Conservation (phyloP, 208 protist species). For the Tritrichomonas musculus region DNA sequence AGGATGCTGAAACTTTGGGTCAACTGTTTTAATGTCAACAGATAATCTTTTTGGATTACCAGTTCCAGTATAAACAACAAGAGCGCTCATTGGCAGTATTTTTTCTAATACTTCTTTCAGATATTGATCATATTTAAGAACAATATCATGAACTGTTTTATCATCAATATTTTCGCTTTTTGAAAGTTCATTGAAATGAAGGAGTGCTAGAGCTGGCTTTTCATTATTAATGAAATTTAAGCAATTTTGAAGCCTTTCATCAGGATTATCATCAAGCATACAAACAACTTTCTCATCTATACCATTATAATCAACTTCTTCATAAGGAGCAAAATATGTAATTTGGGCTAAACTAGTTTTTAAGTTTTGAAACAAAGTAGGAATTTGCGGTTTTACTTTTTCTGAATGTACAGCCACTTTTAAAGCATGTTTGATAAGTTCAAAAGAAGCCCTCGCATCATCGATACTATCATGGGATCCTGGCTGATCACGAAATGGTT, state of each 20-base stretch:
- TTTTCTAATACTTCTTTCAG: not conserved
- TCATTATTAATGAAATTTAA: not conserved
- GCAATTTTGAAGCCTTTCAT: not conserved
- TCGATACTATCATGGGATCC: not conserved
- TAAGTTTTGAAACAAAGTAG: not conserved
- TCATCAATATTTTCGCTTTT: not conserved
- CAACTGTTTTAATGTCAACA: not conserved
- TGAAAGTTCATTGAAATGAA: not conserved
- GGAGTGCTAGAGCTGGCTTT: not conserved
- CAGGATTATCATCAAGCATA: not conserved
- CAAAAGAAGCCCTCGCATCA: slow-evolving; percentile 8
- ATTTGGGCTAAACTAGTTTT: not conserved
- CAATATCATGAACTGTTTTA: not conserved
- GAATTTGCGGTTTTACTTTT: not conserved
- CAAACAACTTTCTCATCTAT: not conserved
- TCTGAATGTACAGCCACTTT: not conserved
- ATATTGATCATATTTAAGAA: not conserved
- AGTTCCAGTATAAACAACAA: not conserved
- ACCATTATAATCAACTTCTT: not conserved
- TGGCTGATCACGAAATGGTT: not conserved
- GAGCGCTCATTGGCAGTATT: not conserved
- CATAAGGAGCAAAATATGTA: not conserved
- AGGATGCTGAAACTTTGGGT: not conserved
- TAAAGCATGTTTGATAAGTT: not conserved
- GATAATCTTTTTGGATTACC: not conserved